Base-by-base conservation (phyloP, 768 basidiomycete genomes). In the Hemileccinum rubropunctum region DNA sequence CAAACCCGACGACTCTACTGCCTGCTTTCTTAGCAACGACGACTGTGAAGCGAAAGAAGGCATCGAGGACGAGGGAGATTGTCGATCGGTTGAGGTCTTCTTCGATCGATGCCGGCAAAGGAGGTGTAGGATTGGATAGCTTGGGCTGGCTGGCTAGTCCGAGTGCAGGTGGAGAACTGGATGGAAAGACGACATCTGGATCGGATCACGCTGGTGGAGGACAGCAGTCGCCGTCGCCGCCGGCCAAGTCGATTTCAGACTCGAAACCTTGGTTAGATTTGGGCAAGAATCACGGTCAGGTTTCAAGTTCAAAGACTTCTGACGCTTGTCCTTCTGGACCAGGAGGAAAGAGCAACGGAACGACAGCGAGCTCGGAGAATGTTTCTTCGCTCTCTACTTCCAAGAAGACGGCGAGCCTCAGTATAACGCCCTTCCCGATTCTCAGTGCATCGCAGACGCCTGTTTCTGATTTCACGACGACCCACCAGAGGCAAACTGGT, bases 41-140 rank as follows among this genome's bases (percentile, higher is more conserved):
- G 36, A 34, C 32, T 20, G 45, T 40, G 37, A 62, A 64, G 28
- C 51, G 60, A 12, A 65, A 65, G 52, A 66, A 55, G 54, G 14
- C 50, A 10, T 65, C 64, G 23, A 52, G 59, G 36, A 65, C 63
- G 51, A 58, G 64, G n/a, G 63, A 66, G 51, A 66, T 65, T 33
- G 59, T 65, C 1, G 63, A 65, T 45, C 55, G 52, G 34, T n/a
- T 65, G 50, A 55, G 61, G 47, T 64, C 59, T 36, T 58, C 53
- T 38, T 62, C 61, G 33, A 45, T 65, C 9, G 62, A 63, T 48
- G 48, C 27, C 12, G 62, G 62, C 6, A 62, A 53, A 45, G 52
- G 49, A 17, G 32, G 36, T 36, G 36, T 26, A 7, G 52, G 28
- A 4, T 17, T 30, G 37, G 54, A 63, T 20, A 4, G 20, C 30